Evolutionary conservation across 139 green algal species (phyloP).

Genomic region (Picochlorum sp.): DNA sequence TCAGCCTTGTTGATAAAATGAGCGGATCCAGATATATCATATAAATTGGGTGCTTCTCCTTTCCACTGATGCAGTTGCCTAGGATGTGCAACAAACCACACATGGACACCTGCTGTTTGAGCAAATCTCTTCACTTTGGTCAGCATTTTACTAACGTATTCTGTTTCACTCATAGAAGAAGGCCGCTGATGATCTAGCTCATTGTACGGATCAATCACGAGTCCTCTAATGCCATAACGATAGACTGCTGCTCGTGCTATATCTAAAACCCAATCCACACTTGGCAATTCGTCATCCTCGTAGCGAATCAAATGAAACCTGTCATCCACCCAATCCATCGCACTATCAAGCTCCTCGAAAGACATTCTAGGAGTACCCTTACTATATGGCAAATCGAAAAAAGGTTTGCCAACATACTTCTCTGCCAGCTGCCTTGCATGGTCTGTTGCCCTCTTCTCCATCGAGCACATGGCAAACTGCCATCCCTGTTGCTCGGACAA

Average conservation of each 20-base stretch:
- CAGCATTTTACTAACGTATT: constrained; percentile 92
- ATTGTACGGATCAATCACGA: constrained; percentile 99
- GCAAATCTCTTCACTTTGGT: constrained; percentile 70
- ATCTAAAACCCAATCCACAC: constrained; percentile 87
- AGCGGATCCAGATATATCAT: constrained; percentile 85
- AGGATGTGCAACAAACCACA: constrained; percentile 97
- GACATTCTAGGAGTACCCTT: constrained; percentile 33
- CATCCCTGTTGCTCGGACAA: constrained; percentile 69
- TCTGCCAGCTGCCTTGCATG: constrained; percentile 83
- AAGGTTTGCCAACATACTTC: constrained; percentile 72
- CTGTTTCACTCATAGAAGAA: constrained; percentile 67
- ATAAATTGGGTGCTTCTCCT: constrained; percentile 72
- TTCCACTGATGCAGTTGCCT: constrained; percentile 73
- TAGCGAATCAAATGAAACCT: constrained; percentile 75
- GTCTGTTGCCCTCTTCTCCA: constrained; percentile 76
- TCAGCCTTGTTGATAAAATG: constrained; percentile 98
- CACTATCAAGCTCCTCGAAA: constrained; percentile 48
- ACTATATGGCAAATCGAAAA: constrained; percentile 50
- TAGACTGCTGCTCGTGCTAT: constrained; percentile 40
- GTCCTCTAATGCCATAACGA: constrained; percentile 81
- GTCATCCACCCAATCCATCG: constrained; percentile 68
- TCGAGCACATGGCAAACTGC: constrained; percentile 79
- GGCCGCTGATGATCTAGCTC: constrained; percentile 80
- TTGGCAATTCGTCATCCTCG: constrained; percentile 73
- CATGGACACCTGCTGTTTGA: constrained; percentile 65